Evolutionary conservation across 345 rosid genomes (phyloP).

Genomic region (Salix caprea): DNA sequence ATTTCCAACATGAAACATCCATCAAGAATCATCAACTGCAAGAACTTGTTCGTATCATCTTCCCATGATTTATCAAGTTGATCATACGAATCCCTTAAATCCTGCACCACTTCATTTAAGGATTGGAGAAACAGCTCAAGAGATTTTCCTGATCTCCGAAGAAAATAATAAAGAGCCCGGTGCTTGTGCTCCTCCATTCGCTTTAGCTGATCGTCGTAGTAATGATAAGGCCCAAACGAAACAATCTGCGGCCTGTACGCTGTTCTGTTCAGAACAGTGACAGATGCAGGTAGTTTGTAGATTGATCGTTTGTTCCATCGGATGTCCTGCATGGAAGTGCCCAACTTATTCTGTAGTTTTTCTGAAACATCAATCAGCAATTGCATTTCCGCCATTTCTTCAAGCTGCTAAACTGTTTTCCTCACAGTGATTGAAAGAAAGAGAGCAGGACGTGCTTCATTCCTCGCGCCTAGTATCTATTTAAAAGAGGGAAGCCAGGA

Average conservation of each 20-base stretch:
- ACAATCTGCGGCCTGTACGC: slow-evolving; percentile 40
- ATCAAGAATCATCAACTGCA: slow-evolving; percentile 45
- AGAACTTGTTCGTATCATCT: slow-evolving; percentile 9
- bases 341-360: slow-evolving; percentile 12
- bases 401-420: not conserved
- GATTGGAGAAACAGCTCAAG: slow-evolving; percentile 13
- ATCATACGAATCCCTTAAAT: slow-evolving; percentile 29
- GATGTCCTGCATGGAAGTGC: slow-evolving; percentile 8
- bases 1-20: slow-evolving; percentile 54
- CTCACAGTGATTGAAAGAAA: not conserved
- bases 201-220: slow-evolving; percentile 22
- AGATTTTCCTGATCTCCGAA: slow-evolving; percentile 26
- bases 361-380: slow-evolving; percentile 21
- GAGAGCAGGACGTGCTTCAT: not conserved
- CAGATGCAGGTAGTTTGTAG: slow-evolving; percentile 31
- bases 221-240: slow-evolving; percentile 47
- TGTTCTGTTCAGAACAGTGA: slow-evolving; percentile 26
- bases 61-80: slow-evolving; percentile 27
- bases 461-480: not conserved
- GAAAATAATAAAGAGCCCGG: slow-evolving; percentile 33
- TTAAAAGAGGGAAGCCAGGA: not conserved
- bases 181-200: slow-evolving; percentile 45
- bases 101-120: slow-evolving; percentile 16
- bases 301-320: slow-evolving; percentile 38
- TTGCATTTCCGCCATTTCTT: not conserved